Evolutionary conservation across 257 asterid genomes (phyloP).

Genomic region (Coffea eugenioides): DNA sequence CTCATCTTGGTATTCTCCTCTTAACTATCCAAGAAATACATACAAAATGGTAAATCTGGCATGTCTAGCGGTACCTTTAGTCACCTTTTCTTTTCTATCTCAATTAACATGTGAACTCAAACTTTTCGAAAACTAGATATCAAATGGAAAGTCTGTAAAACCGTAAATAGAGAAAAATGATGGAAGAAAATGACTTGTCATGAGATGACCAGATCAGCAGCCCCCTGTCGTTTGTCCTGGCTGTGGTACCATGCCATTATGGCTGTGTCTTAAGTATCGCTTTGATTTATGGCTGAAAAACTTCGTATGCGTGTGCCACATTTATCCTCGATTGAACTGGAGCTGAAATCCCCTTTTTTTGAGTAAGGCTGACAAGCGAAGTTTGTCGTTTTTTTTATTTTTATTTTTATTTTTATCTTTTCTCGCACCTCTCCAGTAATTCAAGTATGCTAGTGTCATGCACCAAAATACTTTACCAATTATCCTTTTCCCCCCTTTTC

Average conservation of each 20-base stretch:
- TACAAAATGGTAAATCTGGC: too few species aligned
- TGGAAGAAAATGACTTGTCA: neutral
- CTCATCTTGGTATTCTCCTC: too few species aligned
- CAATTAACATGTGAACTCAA: too few species aligned
- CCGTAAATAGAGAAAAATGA: neutral
- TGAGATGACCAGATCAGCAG: neutral
- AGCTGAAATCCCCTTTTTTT: neutral
- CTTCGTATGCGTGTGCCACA: neutral
- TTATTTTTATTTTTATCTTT: too few species aligned
- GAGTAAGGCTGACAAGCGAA: neutral
- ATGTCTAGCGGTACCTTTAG: too few species aligned
- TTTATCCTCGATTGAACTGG: neutral
- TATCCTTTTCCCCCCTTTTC: neutral
- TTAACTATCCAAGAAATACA: too few species aligned
- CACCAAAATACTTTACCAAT: neutral
- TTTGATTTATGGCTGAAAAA: neutral
- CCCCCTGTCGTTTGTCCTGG: neutral
- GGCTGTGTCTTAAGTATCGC: neutral
- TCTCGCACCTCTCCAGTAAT: neutral
- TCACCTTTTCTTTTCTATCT: too few species aligned
- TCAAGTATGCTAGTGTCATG: too few species aligned
- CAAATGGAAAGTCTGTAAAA: too few species aligned
- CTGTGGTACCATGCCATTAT: neutral
- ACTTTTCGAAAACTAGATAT: too few species aligned
- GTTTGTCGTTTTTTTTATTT: neutral